Evolutionary conservation across 2,329 filamentous ascomycete species (phyloP), one percentile per base, ranked within the genome.

Genomic region (Phaeoacremonium minimum): DNA sequence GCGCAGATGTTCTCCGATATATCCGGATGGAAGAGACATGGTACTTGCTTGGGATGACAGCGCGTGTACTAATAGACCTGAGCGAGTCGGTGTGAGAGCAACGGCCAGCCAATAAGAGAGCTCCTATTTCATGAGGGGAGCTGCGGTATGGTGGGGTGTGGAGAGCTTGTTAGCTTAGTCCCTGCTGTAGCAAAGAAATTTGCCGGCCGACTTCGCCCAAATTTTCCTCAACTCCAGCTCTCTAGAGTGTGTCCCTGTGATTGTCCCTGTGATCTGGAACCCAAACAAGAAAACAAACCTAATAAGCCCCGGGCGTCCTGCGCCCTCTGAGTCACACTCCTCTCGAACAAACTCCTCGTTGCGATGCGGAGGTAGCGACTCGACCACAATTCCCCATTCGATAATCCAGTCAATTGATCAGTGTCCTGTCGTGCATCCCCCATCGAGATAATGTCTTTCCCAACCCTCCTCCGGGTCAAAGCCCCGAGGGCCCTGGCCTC

Each of bases 191-290:
- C n/a, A n/a, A n/a, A 26, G 22, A 41, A 44, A 49, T 53, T 53
- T 49, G 44, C 33, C 37, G 46, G 50, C 52, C 55, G 55, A 52
- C 44, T 48, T 58, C 55, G 55, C 53, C 49, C 51, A 49, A 45
- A 53, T 28, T 36, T 28, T 39, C 30, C 22, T 40, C 31, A 34
- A 31, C 38, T 17, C 11, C 13, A 12, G 15, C 18, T 16, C 20
- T n/a, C 6, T 15, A 14, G 30, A 31, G 20, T 35, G 28, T 52
- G 48, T 54, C 46, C 48, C 46, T 54, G 48, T 51, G 47, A 49
- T 42, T 46, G 42, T 52, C 49, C 49, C 49, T 54, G 49, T 54
- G 51, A 54, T 48, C 38, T 50, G 36, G 34, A 46, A 36, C 41
- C 33, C 40, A 28, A 22, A 26, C 34, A 26, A 40, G 33, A 36